Evolutionary conservation across 441 rosid species (phyloP).

Genomic region (Breynia disticha): DNA sequence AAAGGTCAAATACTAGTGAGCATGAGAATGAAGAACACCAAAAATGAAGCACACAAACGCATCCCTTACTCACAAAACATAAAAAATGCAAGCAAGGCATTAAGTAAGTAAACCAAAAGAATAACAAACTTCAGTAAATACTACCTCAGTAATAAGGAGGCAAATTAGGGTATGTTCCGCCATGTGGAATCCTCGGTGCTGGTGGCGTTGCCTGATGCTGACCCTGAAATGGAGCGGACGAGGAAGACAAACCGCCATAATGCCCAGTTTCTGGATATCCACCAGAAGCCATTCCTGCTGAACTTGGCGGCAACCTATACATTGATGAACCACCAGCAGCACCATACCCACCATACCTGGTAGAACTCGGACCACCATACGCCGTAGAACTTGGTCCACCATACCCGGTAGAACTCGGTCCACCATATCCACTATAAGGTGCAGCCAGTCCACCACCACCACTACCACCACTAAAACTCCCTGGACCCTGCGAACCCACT

Average conservation of each 20-base stretch:
- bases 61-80: too few relatives aligned
- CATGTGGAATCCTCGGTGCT: slow-evolving; percentile 53
- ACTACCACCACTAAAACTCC: slow-evolving; percentile 24
- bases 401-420: slow-evolving; percentile 19
- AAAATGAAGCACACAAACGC: too few relatives aligned
- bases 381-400: slow-evolving; percentile 16
- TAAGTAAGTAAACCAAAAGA: not conserved
- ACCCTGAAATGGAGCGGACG: slow-evolving; percentile 38
- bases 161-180: slow-evolving; percentile 57
- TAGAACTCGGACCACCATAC: slow-evolving; percentile 40
- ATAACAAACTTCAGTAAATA: slow-evolving; percentile 4
- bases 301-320: slow-evolving; percentile 47
- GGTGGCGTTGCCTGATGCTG: slow-evolving; percentile 68
- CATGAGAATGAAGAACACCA: too few relatives aligned
- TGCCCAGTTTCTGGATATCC: slow-evolving; percentile 53
- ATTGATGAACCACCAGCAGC: slow-evolving; percentile 28
- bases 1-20: too few relatives aligned
- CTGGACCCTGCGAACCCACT: slow-evolving; percentile 25
- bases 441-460: too few relatives aligned
- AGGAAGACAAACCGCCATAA: slow-evolving; percentile 40
- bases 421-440: slow-evolving; percentile 31
- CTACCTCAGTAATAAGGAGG: slow-evolving; percentile 64
- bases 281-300: slow-evolving; percentile 41
- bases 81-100: not conserved
- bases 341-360: slow-evolving; percentile 29